Conservation (phyloP, 2,329 filamentous ascomycete species). For the Dactylonectria macrodidyma region DNA sequence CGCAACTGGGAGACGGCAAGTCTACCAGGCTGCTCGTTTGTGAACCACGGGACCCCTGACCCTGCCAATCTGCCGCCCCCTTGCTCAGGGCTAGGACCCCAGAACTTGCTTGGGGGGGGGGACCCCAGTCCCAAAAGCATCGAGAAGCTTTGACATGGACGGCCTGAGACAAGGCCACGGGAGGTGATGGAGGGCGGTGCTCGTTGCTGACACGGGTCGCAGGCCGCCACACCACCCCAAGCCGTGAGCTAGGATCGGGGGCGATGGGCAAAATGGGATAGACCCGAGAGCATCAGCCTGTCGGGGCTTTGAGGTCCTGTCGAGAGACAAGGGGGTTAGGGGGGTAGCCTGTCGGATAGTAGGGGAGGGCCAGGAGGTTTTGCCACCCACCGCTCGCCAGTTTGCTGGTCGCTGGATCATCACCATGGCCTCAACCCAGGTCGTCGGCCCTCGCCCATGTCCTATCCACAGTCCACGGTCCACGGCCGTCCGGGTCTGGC, state of each 20-base stretch:
- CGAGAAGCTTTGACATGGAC: conserved; percentile 42
- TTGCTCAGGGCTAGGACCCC: conserved; percentile 33
- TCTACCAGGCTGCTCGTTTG: conserved; percentile 33
- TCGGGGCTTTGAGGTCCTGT: conserved; percentile 35
- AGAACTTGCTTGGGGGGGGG: background rate
- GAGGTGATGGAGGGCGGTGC: conserved; percentile 38
- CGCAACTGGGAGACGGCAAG: conserved; percentile 30
- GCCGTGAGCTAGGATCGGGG: conserved; percentile 38
- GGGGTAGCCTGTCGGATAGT: conserved; percentile 35
- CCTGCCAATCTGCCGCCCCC: conserved; percentile 36
- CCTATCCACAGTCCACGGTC: conserved; percentile 10
- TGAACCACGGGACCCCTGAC: conserved; percentile 42
- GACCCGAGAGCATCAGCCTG: conserved; percentile 25
- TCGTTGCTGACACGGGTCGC: conserved; percentile 32
- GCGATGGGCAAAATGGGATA: conserved; percentile 40
- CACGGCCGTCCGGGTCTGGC: background rate
- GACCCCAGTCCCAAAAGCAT: conserved; percentile 37
- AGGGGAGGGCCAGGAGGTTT: conserved; percentile 31
- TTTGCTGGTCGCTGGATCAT: conserved; percentile 29
- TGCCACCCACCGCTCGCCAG: conserved; percentile 32
- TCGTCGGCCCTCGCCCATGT: conserved; percentile 19
- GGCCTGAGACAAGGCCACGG: conserved; percentile 41
- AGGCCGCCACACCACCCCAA: conserved; percentile 35
- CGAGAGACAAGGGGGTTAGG: conserved; percentile 35
- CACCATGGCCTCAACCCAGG: conserved; percentile 7